A percentile compares a stretch with the other conserved stretches of the same genome.
These are phyloP conservation scores for Niveomyces coronatus DNA, from an alignment of 2,329 filamentous ascomycete species.

Conservation along the genomic window DNA sequence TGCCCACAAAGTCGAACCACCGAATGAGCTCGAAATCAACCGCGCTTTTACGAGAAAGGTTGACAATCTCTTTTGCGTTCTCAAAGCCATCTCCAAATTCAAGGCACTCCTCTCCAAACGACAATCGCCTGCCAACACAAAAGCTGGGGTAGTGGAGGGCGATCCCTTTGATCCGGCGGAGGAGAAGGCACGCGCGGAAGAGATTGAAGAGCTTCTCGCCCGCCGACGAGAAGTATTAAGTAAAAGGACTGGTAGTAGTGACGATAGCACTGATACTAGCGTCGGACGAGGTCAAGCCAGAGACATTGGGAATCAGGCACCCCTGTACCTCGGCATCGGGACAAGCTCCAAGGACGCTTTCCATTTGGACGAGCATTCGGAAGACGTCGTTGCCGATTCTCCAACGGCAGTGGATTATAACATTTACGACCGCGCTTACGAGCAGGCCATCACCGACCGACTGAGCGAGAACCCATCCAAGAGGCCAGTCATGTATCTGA, in stretches of 20 bases:
- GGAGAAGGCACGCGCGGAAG: constrained; percentile 31
- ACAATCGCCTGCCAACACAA: neutral
- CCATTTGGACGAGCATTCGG: constrained; percentile 26
- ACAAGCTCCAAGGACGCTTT: constrained; percentile 45
- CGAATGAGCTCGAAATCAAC: constrained; percentile 83
- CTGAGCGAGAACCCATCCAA: constrained; percentile 42
- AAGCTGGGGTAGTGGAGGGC: neutral
- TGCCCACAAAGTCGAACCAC: constrained; percentile 64
- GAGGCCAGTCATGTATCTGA: constrained; percentile 38
- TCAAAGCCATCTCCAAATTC: constrained; percentile 87
- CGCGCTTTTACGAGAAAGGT: constrained; percentile 86
- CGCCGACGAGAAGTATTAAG: constrained; percentile 33
- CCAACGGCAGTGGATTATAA: constrained; percentile 76
- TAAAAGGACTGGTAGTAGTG: constrained; percentile 13
- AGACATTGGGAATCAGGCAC: constrained; percentile 50
- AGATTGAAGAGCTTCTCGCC: constrained; percentile 39
- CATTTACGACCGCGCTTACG: constrained; percentile 82
- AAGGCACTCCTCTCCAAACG: constrained; percentile 53
- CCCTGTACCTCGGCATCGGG: constrained; percentile 68
- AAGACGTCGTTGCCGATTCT: constrained; percentile 64
- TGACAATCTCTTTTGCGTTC: constrained; percentile 74
- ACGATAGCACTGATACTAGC: constrained; percentile 14
- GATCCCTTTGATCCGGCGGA: constrained; percentile 16
- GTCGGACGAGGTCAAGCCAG: constrained; percentile 32
- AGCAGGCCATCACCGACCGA: constrained; percentile 61